These are phyloP conservation scores for Nemania serpens DNA, from an alignment of 2,329 filamentous ascomycete genomes.

Conservation along the genomic window DNA sequence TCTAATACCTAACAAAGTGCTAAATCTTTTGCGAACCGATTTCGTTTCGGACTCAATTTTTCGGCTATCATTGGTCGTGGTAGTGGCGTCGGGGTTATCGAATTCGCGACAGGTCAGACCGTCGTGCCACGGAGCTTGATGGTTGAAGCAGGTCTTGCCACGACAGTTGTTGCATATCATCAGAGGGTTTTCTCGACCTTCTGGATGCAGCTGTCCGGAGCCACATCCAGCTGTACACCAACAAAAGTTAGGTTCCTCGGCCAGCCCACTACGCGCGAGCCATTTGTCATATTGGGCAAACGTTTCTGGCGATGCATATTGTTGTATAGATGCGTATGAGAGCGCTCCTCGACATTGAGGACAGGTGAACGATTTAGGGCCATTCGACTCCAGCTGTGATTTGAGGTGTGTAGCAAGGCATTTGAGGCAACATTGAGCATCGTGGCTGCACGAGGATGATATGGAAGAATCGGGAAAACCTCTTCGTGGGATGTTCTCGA, in stretches of 20 bases:
- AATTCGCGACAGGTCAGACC: slow-evolving; percentile 16
- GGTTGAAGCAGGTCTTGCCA: slow-evolving; percentile 14
- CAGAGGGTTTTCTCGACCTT: slow-evolving; percentile 13
- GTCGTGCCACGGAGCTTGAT: slow-evolving; percentile 17
- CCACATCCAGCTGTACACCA: slow-evolving; percentile 18
- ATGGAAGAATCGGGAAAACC: slow-evolving; percentile 9
- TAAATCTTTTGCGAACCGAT: slow-evolving; percentile 7
- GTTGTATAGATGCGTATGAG: slow-evolving; percentile 10
- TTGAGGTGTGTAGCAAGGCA: slow-evolving; percentile 13
- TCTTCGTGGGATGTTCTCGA: slow-evolving; percentile 12
- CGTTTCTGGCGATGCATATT: slow-evolving; percentile 10
- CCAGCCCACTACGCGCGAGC: slow-evolving; percentile 10
- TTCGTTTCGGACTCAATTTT: neutral
- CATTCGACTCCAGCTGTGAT: slow-evolving; percentile 10
- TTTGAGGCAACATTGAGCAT: slow-evolving; percentile 6
- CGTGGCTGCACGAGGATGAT: slow-evolving; percentile 11
- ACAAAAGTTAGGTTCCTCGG: slow-evolving; percentile 14
- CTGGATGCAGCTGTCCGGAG: slow-evolving; percentile 16
- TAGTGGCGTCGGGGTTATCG: slow-evolving; percentile 1
- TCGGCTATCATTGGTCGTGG: neutral
- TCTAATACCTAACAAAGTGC: slow-evolving; percentile 4
- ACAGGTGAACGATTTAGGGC: slow-evolving; percentile 13
- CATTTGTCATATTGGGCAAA: slow-evolving; percentile 9
- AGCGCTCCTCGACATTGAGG: slow-evolving; percentile 13
- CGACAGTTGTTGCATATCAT: slow-evolving; percentile 17